Percentiles rank a stretch among this genome's conserved stretches.
These are phyloP conservation scores for Aurinia saxatilis DNA, from an alignment of 345 rosid genomes.

Conservation along the genomic window DNA sequence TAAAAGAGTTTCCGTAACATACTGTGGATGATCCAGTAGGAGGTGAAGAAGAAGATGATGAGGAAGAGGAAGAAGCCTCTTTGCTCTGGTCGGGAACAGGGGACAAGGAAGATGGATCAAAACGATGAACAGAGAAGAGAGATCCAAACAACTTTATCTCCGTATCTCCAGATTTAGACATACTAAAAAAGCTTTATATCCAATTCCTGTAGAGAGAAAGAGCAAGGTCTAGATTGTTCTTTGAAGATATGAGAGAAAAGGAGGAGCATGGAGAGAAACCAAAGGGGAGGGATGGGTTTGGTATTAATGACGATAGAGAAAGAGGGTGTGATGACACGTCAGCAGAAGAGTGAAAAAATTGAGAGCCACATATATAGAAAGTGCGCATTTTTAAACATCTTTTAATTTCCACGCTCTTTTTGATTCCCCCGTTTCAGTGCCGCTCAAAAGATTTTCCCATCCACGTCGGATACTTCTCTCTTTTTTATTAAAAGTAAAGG, in stretches of 20 bases:
- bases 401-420: slow-evolving; percentile 26
- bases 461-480: slow-evolving; percentile 13
- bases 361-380: slow-evolving; percentile 27
- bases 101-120: neutral
- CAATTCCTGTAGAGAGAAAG: too few species aligned
- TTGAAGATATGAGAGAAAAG: neutral
- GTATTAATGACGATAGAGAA: slow-evolving; percentile 22
- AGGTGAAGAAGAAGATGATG: slow-evolving; percentile 21
- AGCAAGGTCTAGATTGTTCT: neutral
- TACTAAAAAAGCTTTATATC: too few species aligned
- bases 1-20: neutral
- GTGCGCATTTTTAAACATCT: slow-evolving; percentile 12
- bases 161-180: slow-evolving; percentile 24
- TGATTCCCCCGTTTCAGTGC: slow-evolving; percentile 24
- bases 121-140: neutral
- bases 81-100: slow-evolving; percentile 18
- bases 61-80: slow-evolving; percentile 10
- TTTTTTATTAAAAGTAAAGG: neutral
- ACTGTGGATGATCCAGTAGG: neutral
- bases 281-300: slow-evolving; percentile 4
- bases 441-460: slow-evolving; percentile 16
- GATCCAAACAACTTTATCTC: slow-evolving; percentile 31
- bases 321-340: slow-evolving; percentile 9
- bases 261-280: slow-evolving; percentile 16
- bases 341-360: neutral